phyloP scores from a whole-genome alignment of 164 flowering plant species.

The Aristolochia californica region DNA sequence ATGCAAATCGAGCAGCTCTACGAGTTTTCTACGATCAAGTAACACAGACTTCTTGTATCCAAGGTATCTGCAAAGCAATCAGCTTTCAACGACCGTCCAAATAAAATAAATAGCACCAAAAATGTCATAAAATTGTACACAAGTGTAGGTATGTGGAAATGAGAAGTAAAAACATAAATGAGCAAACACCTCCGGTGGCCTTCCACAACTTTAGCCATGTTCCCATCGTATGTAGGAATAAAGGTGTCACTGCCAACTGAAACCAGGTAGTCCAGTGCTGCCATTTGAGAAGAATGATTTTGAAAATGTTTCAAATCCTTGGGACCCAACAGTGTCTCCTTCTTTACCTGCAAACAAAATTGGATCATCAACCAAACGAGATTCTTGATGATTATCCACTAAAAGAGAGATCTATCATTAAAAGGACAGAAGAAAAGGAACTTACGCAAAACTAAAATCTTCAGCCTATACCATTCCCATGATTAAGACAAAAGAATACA shows the following conservation, averaged over 20 bases:
- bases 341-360: slow-evolving; percentile 50
- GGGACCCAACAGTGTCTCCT: slow-evolving; percentile 74
- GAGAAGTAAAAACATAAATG: neutral
- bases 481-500: no score
- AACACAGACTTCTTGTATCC: slow-evolving; percentile 64
- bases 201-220: slow-evolving; percentile 97
- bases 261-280: slow-evolving; percentile 89
- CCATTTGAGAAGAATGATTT: slow-evolving; percentile 98
- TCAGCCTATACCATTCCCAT: no score
- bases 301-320: slow-evolving; percentile 59
- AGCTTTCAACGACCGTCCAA: neutral
- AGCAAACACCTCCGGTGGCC: slow-evolving; percentile 79
- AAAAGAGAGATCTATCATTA: neutral
- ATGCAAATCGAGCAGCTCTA: slow-evolving; percentile 64
- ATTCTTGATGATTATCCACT: no score
- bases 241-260: slow-evolving; percentile 76
- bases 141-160: no score
- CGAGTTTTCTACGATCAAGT: slow-evolving; percentile 59
- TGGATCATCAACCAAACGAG: neutral
- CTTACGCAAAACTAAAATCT: no score
- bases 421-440: neutral
- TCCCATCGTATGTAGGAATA: slow-evolving; percentile 91
- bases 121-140: no score
- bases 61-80: slow-evolving; percentile 51
- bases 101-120: no score